phyloP scores from a whole-genome alignment of 805 yeast species.

The Wickerhamiella qilinensis region DNA sequence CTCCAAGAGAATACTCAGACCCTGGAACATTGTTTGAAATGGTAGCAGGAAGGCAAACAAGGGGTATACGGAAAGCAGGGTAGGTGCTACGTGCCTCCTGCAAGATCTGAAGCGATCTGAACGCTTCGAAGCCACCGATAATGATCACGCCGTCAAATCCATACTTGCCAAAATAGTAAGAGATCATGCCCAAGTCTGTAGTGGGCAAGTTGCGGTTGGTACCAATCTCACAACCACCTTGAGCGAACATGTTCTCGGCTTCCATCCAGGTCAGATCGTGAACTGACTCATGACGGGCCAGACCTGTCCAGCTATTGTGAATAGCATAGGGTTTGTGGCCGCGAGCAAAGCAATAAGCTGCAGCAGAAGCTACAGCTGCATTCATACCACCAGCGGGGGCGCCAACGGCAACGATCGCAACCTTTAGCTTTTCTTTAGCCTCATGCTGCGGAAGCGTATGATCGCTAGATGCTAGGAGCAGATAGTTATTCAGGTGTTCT shows the following conservation, averaged over 20 bases:
- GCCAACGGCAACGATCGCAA: slow-evolving; percentile 84
- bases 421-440: slow-evolving; percentile 41
- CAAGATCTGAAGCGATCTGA: slow-evolving; percentile 64
- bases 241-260: slow-evolving; percentile 72
- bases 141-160: slow-evolving; percentile 76
- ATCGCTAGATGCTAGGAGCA: slow-evolving; percentile 51
- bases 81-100: slow-evolving; percentile 59
- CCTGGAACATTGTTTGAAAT: slow-evolving; percentile 99
- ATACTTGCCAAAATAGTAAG: slow-evolving; percentile 82
- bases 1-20: slow-evolving; percentile 86
- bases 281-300: slow-evolving; percentile 77
- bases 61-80: slow-evolving; percentile 88
- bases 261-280: slow-evolving; percentile 64
- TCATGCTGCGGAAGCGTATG: slow-evolving; percentile 48
- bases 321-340: slow-evolving; percentile 89
- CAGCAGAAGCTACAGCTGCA: slow-evolving; percentile 81
- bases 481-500: slow-evolving; percentile 61
- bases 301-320: slow-evolving; percentile 85
- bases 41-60: slow-evolving; percentile 88
- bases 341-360: slow-evolving; percentile 68
- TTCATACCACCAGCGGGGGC: slow-evolving; percentile 98
- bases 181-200: slow-evolving; percentile 73
- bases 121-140: slow-evolving; percentile 98
- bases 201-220: slow-evolving; percentile 83
- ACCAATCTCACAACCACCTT: slow-evolving; percentile 95